A percentile compares a stretch with the other conserved stretches of the same genome.
These are phyloP conservation scores for Sporodiniella umbellata DNA, from an alignment of 371 early-diverging fungal genomes.

Conservation along the genomic window DNA sequence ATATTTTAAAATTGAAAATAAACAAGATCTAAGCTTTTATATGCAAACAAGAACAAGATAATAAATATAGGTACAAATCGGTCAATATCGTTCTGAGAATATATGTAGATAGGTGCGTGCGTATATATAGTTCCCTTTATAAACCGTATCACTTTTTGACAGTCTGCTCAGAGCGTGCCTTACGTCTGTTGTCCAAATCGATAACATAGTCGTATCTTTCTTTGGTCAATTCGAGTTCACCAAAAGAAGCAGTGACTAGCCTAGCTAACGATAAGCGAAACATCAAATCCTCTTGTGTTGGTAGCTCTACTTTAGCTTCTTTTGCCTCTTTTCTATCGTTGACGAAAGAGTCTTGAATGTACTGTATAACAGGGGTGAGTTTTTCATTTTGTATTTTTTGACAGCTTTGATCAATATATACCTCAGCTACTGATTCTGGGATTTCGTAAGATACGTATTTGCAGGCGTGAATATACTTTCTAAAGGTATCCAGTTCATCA, in stretches of 20 bases:
- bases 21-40: too few relatives aligned
- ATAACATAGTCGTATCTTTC: slow-evolving; percentile 38
- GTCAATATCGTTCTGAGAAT: too few relatives aligned
- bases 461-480: slow-evolving; percentile 47
- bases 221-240: slow-evolving; percentile 26
- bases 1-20: too few relatives aligned
- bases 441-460: slow-evolving; percentile 47
- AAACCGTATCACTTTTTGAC: neutral
- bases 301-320: slow-evolving; percentile 22
- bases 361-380: slow-evolving; percentile 33
- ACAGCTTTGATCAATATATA: slow-evolving; percentile 12
- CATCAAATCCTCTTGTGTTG: slow-evolving; percentile 50
- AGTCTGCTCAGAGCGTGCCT: neutral
- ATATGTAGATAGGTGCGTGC: too few relatives aligned
- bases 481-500: slow-evolving; percentile 37
- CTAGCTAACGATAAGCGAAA: slow-evolving; percentile 36
- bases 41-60: too few relatives aligned
- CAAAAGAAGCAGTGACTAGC: slow-evolving; percentile 40
- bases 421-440: slow-evolving; percentile 53
- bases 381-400: too few relatives aligned
- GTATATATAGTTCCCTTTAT: too few relatives aligned
- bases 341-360: slow-evolving; percentile 56
- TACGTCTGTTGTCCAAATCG: slow-evolving; percentile 25
- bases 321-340: slow-evolving; percentile 49
- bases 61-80: too few relatives aligned